Evolutionary conservation across 805 yeast species (phyloP).

Genomic region (Kazachstania psychrophila): DNA sequence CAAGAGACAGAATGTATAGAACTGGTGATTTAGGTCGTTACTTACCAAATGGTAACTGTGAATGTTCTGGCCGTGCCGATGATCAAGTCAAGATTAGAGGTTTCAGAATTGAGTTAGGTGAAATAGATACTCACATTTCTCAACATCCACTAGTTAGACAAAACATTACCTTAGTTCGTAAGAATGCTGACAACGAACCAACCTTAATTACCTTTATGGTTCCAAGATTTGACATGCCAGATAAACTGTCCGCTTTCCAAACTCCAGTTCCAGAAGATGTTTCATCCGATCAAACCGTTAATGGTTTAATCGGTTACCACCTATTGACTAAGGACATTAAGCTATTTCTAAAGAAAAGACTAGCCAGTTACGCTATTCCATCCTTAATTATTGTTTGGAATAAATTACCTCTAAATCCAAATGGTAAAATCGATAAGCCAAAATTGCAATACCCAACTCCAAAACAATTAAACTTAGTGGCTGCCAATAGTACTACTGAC

Average conservation of each 20-base stretch:
- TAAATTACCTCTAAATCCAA: constrained; percentile 88
- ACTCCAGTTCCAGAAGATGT: constrained; percentile 36
- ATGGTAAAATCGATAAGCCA: constrained; percentile 97
- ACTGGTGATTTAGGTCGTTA: constrained; percentile 98
- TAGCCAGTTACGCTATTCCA: constrained; percentile 92
- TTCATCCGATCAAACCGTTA: constrained; percentile 55
- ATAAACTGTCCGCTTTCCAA: constrained; percentile 36
- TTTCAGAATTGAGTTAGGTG: constrained; percentile 96
- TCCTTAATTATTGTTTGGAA: constrained; percentile 80
- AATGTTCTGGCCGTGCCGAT: constrained; percentile 97
- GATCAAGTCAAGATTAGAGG: constrained; percentile 98
- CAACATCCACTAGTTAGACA: constrained; percentile 90
- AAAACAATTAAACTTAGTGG: constrained; percentile 72
- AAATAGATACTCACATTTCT: constrained; percentile 93
- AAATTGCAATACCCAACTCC: constrained; percentile 90
- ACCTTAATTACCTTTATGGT: constrained; percentile 86
- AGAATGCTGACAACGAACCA: constrained; percentile 89
- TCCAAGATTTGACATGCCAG: constrained; percentile 53
- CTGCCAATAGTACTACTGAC: constrained; percentile 38
- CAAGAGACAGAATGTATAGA: constrained; percentile 90
- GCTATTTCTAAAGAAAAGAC: constrained; percentile 72
- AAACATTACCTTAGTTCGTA: constrained; percentile 82
- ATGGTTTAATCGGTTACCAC: constrained; percentile 68
- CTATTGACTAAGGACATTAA: constrained; percentile 73
- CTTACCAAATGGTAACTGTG: constrained; percentile 94